Evolutionary conservation across 257 asterid genomes (phyloP).

Genomic region (Linderniella brevidens): DNA sequence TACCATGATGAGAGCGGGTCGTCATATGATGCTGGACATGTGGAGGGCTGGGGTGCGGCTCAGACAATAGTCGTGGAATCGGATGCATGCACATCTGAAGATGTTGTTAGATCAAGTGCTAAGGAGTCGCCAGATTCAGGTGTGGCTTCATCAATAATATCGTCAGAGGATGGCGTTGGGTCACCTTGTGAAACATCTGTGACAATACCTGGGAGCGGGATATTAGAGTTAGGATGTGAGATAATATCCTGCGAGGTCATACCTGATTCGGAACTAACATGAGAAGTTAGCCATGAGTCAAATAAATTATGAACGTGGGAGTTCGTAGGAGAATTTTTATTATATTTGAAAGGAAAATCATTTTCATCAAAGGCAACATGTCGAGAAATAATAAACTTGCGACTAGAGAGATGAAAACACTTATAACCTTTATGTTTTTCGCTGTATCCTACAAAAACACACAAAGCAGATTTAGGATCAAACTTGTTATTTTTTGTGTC

Average conservation of each 20-base stretch:
- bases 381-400: not conserved
- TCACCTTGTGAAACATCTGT: no score
- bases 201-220: no score
- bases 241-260: no score
- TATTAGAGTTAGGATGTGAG: no score
- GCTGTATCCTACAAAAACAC: slow-evolving; percentile 7
- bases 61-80: not conserved
- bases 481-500: not conserved
- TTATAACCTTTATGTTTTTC: slow-evolving; percentile 2
- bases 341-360: not conserved
- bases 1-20: not conserved
- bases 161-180: no score
- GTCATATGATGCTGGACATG: not conserved
- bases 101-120: no score
- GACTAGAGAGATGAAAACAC: slow-evolving; percentile 5
- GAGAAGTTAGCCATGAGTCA: slow-evolving; percentile 1
- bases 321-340: not conserved
- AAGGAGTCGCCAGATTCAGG: no score
- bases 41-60: not conserved
- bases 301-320: not conserved
- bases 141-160: no score
- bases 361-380: not conserved
- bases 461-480: not conserved
- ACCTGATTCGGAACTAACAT: not conserved
- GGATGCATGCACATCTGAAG: no score